Percentiles rank a stretch among this genome's conserved stretches.
Conservation (phyloP, 805 yeast species). For the Myxozyma vanderwaltii region DNA sequence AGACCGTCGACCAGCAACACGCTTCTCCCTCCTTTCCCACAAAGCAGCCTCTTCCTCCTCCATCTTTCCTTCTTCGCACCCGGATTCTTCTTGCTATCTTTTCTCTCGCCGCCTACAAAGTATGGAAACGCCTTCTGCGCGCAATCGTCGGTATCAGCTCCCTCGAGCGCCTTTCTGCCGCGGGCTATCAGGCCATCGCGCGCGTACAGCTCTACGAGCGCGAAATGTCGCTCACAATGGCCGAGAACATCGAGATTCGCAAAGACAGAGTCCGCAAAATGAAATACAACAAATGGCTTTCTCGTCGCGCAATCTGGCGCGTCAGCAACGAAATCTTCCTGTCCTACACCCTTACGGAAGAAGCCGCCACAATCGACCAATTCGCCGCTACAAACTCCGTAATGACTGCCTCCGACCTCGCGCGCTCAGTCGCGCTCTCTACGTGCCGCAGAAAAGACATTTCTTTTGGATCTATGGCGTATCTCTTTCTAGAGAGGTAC, state of each 20-base stretch:
- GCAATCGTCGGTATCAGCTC: slow-evolving; percentile 14
- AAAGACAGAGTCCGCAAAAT: not conserved
- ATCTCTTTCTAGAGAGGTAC: slow-evolving; percentile 11
- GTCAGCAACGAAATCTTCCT: slow-evolving; percentile 26
- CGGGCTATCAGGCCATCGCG: slow-evolving; percentile 21
- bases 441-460: slow-evolving; percentile 28
- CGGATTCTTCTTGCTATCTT: not conserved
- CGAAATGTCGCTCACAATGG: not conserved
- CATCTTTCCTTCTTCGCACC: too few relatives aligned
- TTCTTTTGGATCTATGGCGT: slow-evolving; percentile 7
- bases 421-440: slow-evolving; percentile 18
- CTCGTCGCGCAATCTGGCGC: slow-evolving; percentile 32
- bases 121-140: slow-evolving; percentile 22
- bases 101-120: slow-evolving; percentile 7
- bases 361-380: slow-evolving; percentile 9
- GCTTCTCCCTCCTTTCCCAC: too few relatives aligned
- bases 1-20: not conserved
- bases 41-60: too few relatives aligned
- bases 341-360: slow-evolving; percentile 22
- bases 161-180: slow-evolving; percentile 24
- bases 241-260: not conserved
- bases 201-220: slow-evolving; percentile 1
- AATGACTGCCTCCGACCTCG: slow-evolving; percentile 12
- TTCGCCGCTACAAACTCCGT: slow-evolving; percentile 11
- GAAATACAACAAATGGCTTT: slow-evolving; percentile 13